phyloP scores from a whole-genome alignment of 331 rosid genomes.

The Telfairia occidentalis region DNA sequence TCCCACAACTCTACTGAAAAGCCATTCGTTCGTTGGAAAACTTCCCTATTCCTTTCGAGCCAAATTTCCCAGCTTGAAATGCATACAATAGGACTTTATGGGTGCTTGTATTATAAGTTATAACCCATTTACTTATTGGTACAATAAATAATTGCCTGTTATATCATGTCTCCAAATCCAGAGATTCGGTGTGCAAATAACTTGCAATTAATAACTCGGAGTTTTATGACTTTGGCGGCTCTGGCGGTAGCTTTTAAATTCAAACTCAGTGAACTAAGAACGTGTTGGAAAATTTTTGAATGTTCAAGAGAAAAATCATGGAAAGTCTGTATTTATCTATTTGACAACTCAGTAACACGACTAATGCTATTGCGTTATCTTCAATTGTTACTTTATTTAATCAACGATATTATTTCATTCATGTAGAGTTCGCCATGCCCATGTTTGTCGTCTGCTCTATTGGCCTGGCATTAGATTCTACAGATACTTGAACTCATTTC shows the following conservation, averaged over 20 bases:
- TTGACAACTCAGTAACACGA: background rate
- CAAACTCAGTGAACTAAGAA: background rate
- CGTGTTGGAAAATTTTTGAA: background rate
- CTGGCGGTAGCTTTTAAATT: background rate
- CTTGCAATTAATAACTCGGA: background rate
- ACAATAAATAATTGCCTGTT: background rate
- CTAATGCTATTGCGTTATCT: background rate
- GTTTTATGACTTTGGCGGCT: background rate
- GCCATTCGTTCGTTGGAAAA: background rate
- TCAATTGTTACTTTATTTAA: background rate
- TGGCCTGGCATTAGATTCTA: background rate
- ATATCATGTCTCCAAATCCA: background rate
- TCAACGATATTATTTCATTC: background rate
- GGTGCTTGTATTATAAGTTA: background rate
- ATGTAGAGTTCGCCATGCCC: background rate
- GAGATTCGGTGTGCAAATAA: background rate
- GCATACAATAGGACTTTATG: background rate
- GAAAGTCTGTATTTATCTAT: background rate
- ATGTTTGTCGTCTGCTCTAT: background rate
- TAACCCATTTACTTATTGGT: background rate
- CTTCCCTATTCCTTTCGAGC: background rate
- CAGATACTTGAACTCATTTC: background rate
- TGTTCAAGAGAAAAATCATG: background rate
- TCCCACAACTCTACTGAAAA: background rate
- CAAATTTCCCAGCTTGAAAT: background rate